Base-by-base conservation (phyloP, 176 grass and related monocot species). In the Juncus effusus region DNA sequence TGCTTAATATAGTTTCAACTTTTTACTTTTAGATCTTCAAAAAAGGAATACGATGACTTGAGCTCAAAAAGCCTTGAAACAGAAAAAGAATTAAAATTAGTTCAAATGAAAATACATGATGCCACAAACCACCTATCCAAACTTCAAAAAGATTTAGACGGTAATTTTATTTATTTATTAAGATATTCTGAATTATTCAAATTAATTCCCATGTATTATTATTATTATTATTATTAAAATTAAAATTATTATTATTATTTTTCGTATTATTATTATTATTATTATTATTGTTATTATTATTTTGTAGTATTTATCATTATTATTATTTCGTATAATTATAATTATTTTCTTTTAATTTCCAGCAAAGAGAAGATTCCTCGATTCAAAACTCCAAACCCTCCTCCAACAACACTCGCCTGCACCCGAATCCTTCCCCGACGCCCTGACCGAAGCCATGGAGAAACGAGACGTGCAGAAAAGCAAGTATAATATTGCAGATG, bases 401-500 rank as follows among this genome's bases (percentile, higher is more conserved):
- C 69, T 77, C 41, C 54, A 76, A 61, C 64, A 59, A 11, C 19
- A 28, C 19, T 66, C 84, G 69, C 75, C 72, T 64, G 84, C 81
- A 13, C 76, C 88, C 44, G 67, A 83, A 36, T 76, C 60, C 10
- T 96, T 88, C 63, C 87, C 87, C 42, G 73, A 91, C 75, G 72
- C 85, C 63, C 70, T 96, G 55, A 64, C 82, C 64, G 91, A 90
- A 63, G 75, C 91, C 62, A 80, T 83, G 79, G 82, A 87, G 36
- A 86, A 87, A 81, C 86, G 84, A 82, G 91, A 96, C 78, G 87
- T 85, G 62, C 76, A 85, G 41, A 91, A 85, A 85, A 88, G 91
- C 60, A 76, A 85, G 40, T 85, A 81, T 47, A 96, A 66, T 53
- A 81, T 60, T 28, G 79, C 84, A 14, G 89, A 88, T 54, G 87